Conservation (phyloP, 306 rosid genomes). For the Castanopsis chinensis region DNA sequence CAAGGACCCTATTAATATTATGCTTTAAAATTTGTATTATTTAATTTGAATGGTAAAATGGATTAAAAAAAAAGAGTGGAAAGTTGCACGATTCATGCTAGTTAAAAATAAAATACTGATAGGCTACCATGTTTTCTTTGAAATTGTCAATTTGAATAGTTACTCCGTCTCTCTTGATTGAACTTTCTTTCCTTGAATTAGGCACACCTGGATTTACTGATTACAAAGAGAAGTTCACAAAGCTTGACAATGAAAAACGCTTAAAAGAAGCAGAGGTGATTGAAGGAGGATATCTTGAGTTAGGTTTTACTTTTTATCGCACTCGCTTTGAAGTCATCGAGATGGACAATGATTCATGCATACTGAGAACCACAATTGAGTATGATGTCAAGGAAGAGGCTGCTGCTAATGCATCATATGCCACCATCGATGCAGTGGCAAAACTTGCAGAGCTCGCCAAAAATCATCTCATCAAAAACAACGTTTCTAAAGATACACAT, state of each 20-base stretch:
- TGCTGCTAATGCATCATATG: conserved; percentile 29
- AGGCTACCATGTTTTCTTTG: too few relatives aligned
- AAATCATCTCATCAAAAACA: conserved; percentile 2
- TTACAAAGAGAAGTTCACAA: conserved; percentile 33
- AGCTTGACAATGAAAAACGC: conserved; percentile 23
- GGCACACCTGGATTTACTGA: background rate
- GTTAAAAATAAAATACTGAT: too few relatives aligned
- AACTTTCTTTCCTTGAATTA: background rate
- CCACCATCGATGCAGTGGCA: conserved; percentile 8
- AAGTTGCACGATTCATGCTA: too few relatives aligned
- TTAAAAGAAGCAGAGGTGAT: conserved; percentile 30
- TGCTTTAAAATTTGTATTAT: too few relatives aligned
- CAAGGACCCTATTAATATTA: too few relatives aligned
- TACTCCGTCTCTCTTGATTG: too few relatives aligned
- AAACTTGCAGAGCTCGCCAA: conserved; percentile 20
- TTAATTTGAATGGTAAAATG: too few relatives aligned
- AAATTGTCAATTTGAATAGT: too few relatives aligned
- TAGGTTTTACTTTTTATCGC: conserved; percentile 23
- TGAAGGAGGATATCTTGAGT: conserved; percentile 38
- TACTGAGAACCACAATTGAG: conserved; percentile 24
- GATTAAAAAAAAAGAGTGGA: too few relatives aligned
- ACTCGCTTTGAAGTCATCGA: conserved; percentile 28
- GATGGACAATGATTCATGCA: conserved; percentile 6
- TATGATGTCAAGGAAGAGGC: conserved; percentile 42
- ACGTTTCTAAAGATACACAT: background rate